These are phyloP conservation scores for Globisporangium echinulatum DNA, from an alignment of 352 stramenopile genomes.

Conservation along the genomic window DNA sequence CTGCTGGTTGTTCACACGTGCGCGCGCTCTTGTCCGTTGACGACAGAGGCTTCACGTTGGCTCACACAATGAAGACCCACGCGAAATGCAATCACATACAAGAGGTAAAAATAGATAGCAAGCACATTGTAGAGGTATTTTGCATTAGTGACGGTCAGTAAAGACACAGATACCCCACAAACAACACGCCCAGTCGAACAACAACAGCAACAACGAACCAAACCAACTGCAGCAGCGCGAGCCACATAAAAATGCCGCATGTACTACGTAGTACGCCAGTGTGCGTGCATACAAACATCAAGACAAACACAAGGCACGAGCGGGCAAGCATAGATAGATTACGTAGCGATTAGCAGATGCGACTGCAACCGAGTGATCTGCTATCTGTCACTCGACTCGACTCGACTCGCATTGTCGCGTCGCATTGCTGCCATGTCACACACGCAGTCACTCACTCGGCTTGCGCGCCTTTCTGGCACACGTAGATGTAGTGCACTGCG, in stretches of 20 bases:
- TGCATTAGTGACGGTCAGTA: too few relatives aligned
- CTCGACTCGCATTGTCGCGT: not conserved
- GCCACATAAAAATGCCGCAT: too few relatives aligned
- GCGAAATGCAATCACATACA: too few relatives aligned
- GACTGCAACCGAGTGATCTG: not conserved
- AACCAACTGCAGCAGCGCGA: too few relatives aligned
- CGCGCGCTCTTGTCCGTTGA: not conserved
- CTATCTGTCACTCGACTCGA: not conserved
- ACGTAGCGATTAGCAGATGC: not conserved
- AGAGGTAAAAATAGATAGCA: too few relatives aligned
- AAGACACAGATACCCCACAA: too few relatives aligned
- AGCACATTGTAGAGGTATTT: too few relatives aligned
- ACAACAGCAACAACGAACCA: too few relatives aligned
- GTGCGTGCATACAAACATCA: not conserved
- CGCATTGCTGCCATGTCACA: not conserved
- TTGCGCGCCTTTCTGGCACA: constrained; percentile 90
- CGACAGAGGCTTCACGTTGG: not conserved
- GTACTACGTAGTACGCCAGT: too few relatives aligned
- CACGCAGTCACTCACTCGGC: constrained; percentile 14
- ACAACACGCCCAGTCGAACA: too few relatives aligned
- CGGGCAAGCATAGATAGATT: not conserved
- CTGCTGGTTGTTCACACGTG: too few relatives aligned
- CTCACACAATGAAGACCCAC: too few relatives aligned
- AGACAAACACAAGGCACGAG: not conserved
- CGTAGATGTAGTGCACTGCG: constrained; percentile 95